phyloP scores from a whole-genome alignment of 2,329 filamentous ascomycete genomes.

The Curvularia sp. region DNA sequence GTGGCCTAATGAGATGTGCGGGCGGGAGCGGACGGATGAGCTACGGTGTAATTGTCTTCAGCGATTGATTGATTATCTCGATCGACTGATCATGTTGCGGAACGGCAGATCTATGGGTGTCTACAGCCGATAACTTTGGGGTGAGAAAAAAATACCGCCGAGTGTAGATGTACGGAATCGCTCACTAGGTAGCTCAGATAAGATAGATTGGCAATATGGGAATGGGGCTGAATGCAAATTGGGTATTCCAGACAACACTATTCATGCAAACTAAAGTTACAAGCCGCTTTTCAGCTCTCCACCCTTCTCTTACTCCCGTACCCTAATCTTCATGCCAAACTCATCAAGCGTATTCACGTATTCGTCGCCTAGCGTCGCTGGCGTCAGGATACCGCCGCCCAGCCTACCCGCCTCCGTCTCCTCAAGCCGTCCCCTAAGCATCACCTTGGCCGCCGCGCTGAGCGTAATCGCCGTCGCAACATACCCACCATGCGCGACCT shows the following conservation, averaged over 20 bases:
- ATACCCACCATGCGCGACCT: constrained; percentile 69
- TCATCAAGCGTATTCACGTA: constrained; percentile 69
- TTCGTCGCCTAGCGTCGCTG: constrained; percentile 71
- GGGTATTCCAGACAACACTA: background rate
- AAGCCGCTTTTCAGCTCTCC: background rate
- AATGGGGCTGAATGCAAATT: background rate
- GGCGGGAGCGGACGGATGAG: background rate
- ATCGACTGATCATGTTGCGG: no score
- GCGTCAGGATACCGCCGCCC: constrained; percentile 73
- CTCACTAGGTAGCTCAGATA: background rate
- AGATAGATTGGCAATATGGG: background rate
- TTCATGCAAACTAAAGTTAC: background rate
- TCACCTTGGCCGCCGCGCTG: constrained; percentile 68
- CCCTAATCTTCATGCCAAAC: constrained; percentile 65
- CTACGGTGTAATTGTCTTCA: no score
- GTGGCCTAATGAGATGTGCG: background rate
- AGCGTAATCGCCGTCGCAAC: constrained; percentile 69
- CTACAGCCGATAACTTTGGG: background rate
- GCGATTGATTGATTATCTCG: no score
- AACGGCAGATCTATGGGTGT: no score
- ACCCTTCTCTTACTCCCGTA: constrained; percentile 21
- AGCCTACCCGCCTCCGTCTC: constrained; percentile 61
- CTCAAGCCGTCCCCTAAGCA: constrained; percentile 64
- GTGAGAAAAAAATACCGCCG: background rate
- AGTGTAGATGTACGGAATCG: background rate